Conservation (phyloP, 352 stramenopile genomes). For the Pseudoperonospora humuli region DNA sequence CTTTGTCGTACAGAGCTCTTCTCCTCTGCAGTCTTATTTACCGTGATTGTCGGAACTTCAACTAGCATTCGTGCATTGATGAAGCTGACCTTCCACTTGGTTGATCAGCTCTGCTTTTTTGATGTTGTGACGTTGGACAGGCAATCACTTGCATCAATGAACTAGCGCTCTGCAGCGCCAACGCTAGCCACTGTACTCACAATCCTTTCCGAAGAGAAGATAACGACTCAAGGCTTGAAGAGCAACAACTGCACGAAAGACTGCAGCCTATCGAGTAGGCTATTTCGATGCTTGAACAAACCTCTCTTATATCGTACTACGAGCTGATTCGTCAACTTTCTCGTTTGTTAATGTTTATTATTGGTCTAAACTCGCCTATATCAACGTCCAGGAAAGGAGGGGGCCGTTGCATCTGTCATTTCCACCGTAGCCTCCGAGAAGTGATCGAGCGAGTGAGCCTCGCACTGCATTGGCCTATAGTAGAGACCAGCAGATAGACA, state of each 20-base stretch:
- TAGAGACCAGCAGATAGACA: constrained; percentile 3
- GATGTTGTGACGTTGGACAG: constrained; percentile 14
- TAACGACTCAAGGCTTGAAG: constrained; percentile 4
- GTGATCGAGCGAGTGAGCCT: constrained; percentile 4
- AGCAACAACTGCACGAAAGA: constrained; percentile 1
- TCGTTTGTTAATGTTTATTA: background rate
- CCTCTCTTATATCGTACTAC: background rate
- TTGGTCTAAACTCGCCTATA: constrained; percentile 11
- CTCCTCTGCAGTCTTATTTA: too few species aligned
- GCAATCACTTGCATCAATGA: too few species aligned
- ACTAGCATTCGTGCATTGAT: too few species aligned
- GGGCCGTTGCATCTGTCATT: constrained; percentile 26
- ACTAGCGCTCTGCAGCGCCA: too few species aligned
- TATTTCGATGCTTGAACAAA: constrained; percentile 22
- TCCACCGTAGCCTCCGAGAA: constrained; percentile 21
- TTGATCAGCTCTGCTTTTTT: too few species aligned
- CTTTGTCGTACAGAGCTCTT: too few species aligned
- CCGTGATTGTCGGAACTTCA: too few species aligned
- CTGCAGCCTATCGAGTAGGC: constrained; percentile 2
- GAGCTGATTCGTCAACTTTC: constrained; percentile 10
- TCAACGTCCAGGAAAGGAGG: constrained; percentile 7
- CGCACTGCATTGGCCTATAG: constrained; percentile 3
- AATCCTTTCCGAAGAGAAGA: constrained; percentile 13
- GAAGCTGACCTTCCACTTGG: too few species aligned
- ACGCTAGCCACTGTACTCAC: constrained; percentile 8